Percentiles rank a stretch among this genome's conserved stretches.
Evolutionary conservation across 305 asterid genomes (phyloP).

Genomic region (Salvia sclarea): DNA sequence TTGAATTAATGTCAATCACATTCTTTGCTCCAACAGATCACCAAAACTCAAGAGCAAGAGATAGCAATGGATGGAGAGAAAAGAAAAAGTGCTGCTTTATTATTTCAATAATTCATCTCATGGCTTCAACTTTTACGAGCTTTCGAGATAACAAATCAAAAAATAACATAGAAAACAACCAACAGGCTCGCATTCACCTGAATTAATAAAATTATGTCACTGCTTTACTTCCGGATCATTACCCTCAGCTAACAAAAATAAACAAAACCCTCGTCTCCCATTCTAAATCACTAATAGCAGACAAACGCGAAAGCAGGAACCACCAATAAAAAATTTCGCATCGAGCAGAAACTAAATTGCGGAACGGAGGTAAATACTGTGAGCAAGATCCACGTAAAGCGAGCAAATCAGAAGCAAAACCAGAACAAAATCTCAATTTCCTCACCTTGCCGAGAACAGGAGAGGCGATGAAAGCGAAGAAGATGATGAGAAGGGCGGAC

Average conservation of each 20-base stretch:
- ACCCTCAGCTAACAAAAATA: conserved; percentile 15
- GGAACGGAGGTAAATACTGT: not conserved
- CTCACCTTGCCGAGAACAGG: conserved; percentile 48
- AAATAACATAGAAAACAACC: not conserved
- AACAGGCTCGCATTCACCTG: conserved; percentile 25
- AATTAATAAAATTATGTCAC: conserved; percentile 11
- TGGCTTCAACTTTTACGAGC: conserved; percentile 12
- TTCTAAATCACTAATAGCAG: conserved; percentile 16
- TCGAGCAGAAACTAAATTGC: conserved; percentile 6
- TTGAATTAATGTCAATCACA: conserved; percentile 4
- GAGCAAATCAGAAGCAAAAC: conserved; percentile 22
- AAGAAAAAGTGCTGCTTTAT: not conserved
- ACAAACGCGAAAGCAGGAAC: not conserved
- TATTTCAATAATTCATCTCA: not conserved
- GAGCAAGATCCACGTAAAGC: conserved; percentile 27
- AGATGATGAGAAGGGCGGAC: conserved; percentile 31
- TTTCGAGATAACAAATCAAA: not conserved
- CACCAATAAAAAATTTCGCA: conserved; percentile 5
- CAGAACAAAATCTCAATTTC: conserved; percentile 7
- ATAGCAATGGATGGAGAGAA: not conserved
- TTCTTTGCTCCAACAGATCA: not conserved
- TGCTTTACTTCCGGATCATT: conserved; percentile 21
- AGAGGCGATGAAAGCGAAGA: conserved; percentile 37
- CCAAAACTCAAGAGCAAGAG: conserved; percentile 1
- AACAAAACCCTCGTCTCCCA: conserved; percentile 8